These are phyloP conservation scores for Saccharomycopsis guyanensis DNA, from an alignment of 805 yeast species.

Conservation along the genomic window DNA sequence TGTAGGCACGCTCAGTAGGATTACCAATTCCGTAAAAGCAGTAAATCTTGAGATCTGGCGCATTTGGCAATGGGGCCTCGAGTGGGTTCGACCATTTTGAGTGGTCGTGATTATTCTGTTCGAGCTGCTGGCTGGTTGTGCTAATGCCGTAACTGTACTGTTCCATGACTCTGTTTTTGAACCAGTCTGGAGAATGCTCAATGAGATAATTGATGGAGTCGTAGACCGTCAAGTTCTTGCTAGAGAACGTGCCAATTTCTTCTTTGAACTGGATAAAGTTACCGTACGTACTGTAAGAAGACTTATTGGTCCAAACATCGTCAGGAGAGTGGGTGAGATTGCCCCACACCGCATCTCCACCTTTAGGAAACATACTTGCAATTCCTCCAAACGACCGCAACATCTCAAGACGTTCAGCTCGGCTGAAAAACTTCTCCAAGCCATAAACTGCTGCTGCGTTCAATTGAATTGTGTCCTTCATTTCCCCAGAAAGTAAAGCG, in stretches of 20 bases:
- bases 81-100: constrained; percentile 91
- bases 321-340: constrained; percentile 59
- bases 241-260: constrained; percentile 35
- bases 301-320: constrained; percentile 33
- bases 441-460: constrained; percentile 92
- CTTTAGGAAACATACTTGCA: constrained; percentile 94
- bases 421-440: constrained; percentile 84
- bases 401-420: constrained; percentile 83
- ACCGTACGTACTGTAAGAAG: constrained; percentile 39
- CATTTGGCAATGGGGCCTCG: constrained; percentile 85
- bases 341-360: constrained; percentile 91
- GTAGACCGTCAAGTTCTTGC: constrained; percentile 51
- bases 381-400: constrained; percentile 86
- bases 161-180: constrained; percentile 49
- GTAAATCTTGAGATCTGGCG: constrained; percentile 83
- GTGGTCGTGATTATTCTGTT: constrained; percentile 58
- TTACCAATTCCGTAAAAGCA: constrained; percentile 96
- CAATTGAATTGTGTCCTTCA: constrained; percentile 94
- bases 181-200: constrained; percentile 71
- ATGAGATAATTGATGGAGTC: constrained; percentile 62
- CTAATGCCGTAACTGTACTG: constrained; percentile 81
- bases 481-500: constrained; percentile 92
- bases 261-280: constrained; percentile 61
- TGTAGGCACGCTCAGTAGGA: constrained; percentile 90
- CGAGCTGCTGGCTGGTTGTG: constrained; percentile 47